These are phyloP conservation scores for Zygosaccharomyces pseudobailii DNA, from an alignment of 1,139 yeast species.

Conservation along the genomic window DNA sequence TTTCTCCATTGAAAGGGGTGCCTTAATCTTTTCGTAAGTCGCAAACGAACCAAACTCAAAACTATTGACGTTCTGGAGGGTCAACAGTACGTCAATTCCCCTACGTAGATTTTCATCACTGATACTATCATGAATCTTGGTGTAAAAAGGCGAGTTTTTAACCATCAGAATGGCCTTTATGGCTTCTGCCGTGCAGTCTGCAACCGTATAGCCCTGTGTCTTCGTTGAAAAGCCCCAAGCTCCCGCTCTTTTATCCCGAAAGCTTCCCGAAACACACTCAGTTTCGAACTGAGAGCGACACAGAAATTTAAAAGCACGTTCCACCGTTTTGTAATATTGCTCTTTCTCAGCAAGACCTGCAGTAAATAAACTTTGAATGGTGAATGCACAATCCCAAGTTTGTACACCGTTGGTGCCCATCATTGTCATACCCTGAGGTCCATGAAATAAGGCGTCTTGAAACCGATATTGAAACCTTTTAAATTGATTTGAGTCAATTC, in stretches of 20 bases:
- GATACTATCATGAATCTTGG: constrained; percentile 47
- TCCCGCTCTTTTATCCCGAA: constrained; percentile 81
- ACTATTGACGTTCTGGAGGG: constrained; percentile 67
- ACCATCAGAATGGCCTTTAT: constrained; percentile 93
- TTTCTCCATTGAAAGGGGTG: constrained; percentile 68
- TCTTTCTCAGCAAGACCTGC: constrained; percentile 76
- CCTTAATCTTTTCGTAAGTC: constrained; percentile 81
- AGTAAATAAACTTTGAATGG: constrained; percentile 73
- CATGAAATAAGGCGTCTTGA: constrained; percentile 75
- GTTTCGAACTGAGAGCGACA: constrained; percentile 80
- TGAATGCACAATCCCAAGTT: constrained; percentile 94
- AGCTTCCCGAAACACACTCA: constrained; percentile 73
- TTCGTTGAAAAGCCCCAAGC: constrained; percentile 97
- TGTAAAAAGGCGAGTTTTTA: constrained; percentile 54
- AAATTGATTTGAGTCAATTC: constrained; percentile 60
- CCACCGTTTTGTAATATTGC: constrained; percentile 59
- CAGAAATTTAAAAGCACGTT: constrained; percentile 63
- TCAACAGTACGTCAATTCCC: constrained; percentile 67
- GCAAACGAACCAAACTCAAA: constrained; percentile 91
- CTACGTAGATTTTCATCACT: constrained; percentile 50
- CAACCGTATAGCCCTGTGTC: constrained; percentile 94
- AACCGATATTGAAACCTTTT: constrained; percentile 53
- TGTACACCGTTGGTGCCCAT: constrained; percentile 99
- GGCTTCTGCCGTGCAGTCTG: constrained; percentile 97
- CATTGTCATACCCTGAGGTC: constrained; percentile 85